Evolutionary conservation across 2,329 filamentous ascomycete genomes (phyloP).

Genomic region (Apiospora hydei): DNA sequence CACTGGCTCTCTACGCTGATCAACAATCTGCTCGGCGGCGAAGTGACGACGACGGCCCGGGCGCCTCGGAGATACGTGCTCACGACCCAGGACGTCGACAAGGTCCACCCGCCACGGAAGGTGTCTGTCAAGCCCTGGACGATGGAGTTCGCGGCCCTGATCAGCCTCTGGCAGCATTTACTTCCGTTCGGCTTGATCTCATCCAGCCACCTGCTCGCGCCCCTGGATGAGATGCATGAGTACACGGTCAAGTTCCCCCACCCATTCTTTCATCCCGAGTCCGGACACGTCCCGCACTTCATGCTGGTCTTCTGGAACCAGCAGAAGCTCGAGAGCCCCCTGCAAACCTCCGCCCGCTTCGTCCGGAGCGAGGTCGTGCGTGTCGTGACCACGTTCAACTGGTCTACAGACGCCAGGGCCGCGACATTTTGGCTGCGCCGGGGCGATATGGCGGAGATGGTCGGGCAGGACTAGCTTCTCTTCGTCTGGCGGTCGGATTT

Average conservation of each 20-base stretch:
- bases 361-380: neutral
- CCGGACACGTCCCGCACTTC: conserved; percentile 27
- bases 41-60: neutral
- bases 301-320: conserved; percentile 32
- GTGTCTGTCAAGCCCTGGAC: neutral
- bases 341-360: neutral
- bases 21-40: neutral
- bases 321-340: conserved; percentile 26
- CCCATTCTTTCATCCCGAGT: neutral
- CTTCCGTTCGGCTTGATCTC: neutral
- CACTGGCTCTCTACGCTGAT: conserved; percentile 33
- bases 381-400: neutral
- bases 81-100: neutral
- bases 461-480: conserved; percentile 29
- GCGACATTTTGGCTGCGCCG: conserved; percentile 34
- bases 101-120: neutral
- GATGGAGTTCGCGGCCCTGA: neutral
- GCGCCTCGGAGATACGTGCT: neutral
- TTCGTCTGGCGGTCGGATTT: conserved; percentile 31
- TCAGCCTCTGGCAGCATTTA: neutral
- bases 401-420: neutral
- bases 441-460: conserved; percentile 30
- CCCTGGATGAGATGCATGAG: neutral
- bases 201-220: neutral
- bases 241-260: neutral